Base-by-base conservation (phyloP, 768 basidiomycete species). In the Boletus bicolor region DNA sequence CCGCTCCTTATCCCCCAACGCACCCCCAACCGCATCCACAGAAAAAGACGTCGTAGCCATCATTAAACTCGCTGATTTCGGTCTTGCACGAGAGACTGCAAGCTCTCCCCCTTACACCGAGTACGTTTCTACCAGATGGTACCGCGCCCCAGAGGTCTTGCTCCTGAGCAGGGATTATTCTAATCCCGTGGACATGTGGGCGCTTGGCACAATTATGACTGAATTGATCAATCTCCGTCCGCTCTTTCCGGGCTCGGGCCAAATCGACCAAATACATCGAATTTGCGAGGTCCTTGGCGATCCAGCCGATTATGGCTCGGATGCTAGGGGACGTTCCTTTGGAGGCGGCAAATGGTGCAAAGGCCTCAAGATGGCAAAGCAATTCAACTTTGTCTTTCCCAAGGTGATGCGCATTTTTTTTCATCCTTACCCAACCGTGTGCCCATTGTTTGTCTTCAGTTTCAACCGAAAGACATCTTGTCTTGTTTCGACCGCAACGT, bases 101-200 rank as follows among this genome's bases (percentile, higher is more conserved):
- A 93, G 91, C 62, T 73, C 78, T 53, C 97, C 97, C 1, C 97
- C 97, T 0, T 99, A 98, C 69, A 98, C 97, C 28, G 97, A 98
- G 76, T 98, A 99, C 68, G 97, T 99, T 38, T 91, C 94, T 21
- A 99, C 97, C n/a, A 82, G 97, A 39, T 99, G 97, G 97, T 99
- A 99, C 73, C 91, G 97, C 55, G 97, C 97, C 0, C 97, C 97
- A 15, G 97, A 99, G 71, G 94, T 99, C 17, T 79, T 99, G 32
- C 80, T 99, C 39, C 80, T 92, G 57, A 93, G 91, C 65, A 82
- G 86, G 54, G 90, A 98, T 70, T 99, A 99, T 68, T 95, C 93
- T 10, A 91, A 90, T 66, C 94, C 97, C 5, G 96, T 99, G 26
- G 97, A 99, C 66, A 93, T 98, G 91, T 99, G 97, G 97, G 97